Base-by-base conservation (phyloP, 2,329 filamentous ascomycete species). In the Epichloe brachyelytri region DNA sequence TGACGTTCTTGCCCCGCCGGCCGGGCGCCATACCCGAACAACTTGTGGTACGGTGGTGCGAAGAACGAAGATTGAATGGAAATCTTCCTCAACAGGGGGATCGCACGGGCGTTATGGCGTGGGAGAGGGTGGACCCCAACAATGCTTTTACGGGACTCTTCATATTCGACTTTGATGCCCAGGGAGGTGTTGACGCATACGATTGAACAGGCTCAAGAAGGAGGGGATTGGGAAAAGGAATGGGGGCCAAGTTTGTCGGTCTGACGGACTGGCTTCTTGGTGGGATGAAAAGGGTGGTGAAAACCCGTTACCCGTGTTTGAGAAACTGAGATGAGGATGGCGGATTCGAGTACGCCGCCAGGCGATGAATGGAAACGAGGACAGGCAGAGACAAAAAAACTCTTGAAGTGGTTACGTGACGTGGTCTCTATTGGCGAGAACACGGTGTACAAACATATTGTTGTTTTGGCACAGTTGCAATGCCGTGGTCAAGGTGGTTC, bases 181-280 rank as follows among this genome's bases (percentile, higher is more conserved):
- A 95, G 60, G 93, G 93, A 88, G 56, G 81, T 98, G 37, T 69
- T 86, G 46, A 88, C 81, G 58, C 93, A 97, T 66, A 95, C 88
- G 0, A 97, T 98, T 61, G 93, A 98, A 69, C 87, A 95, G 68
- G 86, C 87, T 1, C 86, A 96, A 60, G 84, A 93, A 60, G 83
- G 84, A 15, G 80, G 84, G 39, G 81, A 88, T 54, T 94, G 85
- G 81, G 90, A 96, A 60, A 81, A 80, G 55, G 81, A 15, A 72
- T 83, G n/a, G 80, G 86, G 26, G 84, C 87, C 20, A 87, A 84
- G 62, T 86, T 98, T 19, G 88, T 97, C 15, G 89, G 86, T 14
- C 71, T 97, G 57, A 96, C 93, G 15, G 93, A 98, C 65, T 97
- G 93, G 91, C 70, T 98, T 56, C 74, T 97, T 39, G 89, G 90